phyloP scores from a whole-genome alignment of 441 rosid species.

The Pelargonium australe region DNA sequence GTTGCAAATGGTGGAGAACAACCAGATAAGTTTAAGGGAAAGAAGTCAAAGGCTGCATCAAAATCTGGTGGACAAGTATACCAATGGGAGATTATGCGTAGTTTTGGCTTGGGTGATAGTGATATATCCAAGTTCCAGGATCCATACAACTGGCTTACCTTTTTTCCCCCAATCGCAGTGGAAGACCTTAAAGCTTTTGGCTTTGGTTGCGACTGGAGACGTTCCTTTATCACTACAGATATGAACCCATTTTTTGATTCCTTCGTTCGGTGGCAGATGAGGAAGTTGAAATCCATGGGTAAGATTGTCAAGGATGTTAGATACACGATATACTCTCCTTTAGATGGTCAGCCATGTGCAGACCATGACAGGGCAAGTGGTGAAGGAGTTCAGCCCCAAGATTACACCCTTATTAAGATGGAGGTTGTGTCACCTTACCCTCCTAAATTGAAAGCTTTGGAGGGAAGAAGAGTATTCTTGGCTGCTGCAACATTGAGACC shows the following conservation, averaged over 20 bases:
- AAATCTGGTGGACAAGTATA: constrained; percentile 66
- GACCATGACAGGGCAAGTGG: constrained; percentile 93
- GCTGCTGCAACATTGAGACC: constrained; percentile 95
- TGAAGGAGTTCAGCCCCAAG: constrained; percentile 93
- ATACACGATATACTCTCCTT: constrained; percentile 76
- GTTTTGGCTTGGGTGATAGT: constrained; percentile 62
- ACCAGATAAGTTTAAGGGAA: constrained; percentile 62
- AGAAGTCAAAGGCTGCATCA: constrained; percentile 75
- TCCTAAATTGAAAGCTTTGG: constrained; percentile 46
- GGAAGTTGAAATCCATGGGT: constrained; percentile 76
- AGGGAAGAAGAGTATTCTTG: constrained; percentile 69
- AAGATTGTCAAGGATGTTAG: constrained; percentile 78
- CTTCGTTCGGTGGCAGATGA: constrained; percentile 88
- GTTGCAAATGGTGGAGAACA: constrained; percentile 28
- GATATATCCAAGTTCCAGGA: constrained; percentile 67
- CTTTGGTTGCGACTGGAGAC: constrained; percentile 89
- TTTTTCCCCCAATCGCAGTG: constrained; percentile 74
- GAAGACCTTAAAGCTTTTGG: constrained; percentile 85
- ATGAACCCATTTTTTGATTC: constrained; percentile 67
- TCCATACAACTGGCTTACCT: constrained; percentile 68
- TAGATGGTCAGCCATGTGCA: constrained; percentile 93
- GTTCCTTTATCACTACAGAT: constrained; percentile 82
- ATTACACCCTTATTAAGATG: constrained; percentile 83
- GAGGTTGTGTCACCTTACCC: constrained; percentile 71
- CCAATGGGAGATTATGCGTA: constrained; percentile 96